These are phyloP conservation scores for Aspergillus nidulans DNA, from an alignment of 495 filamentous ascomycete species.

Conservation along the genomic window DNA sequence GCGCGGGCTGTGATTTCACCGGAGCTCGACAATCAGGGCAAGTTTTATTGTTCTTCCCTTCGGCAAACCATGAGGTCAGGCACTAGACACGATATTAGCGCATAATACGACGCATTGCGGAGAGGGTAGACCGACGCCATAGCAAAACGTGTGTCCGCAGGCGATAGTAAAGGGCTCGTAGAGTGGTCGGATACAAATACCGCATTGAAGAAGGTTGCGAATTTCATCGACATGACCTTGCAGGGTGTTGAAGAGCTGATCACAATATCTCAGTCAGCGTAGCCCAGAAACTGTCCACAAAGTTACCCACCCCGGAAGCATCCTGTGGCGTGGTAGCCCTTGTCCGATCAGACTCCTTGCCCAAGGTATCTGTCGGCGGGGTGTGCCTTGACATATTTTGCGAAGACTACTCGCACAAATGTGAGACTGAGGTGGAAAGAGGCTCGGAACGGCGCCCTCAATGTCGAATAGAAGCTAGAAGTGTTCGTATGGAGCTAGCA, in stretches of 20 bases:
- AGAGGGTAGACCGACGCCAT: constrained; percentile 46
- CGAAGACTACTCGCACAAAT: not conserved
- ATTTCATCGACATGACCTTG: constrained; percentile 50
- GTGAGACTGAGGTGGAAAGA: not conserved
- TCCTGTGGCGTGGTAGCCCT: constrained; percentile 18
- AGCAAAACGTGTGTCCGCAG: constrained; percentile 75
- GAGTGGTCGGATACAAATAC: constrained; percentile 63
- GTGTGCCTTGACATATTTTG: constrained; percentile 15
- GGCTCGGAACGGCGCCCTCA: not conserved
- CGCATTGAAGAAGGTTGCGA: constrained; percentile 53
- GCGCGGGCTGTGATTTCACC: constrained; percentile 57
- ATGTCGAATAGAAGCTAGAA: not conserved
- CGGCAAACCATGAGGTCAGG: constrained; percentile 60
- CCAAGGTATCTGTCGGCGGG: constrained; percentile 1
- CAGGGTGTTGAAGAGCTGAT: constrained; percentile 43
- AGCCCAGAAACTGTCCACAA: not conserved
- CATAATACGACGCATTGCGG: not conserved
- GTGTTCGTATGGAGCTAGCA: not conserved
- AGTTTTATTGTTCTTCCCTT: constrained; percentile 57
- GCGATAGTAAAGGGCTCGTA: constrained; percentile 70
- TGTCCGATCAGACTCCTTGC: constrained; percentile 15
- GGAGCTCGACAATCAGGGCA: constrained; percentile 67
- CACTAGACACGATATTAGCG: constrained; percentile 41
- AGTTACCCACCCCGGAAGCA: constrained; percentile 31
- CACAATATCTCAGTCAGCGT: constrained; percentile 7